Conservation (phyloP, 441 rosid species). For the Brassica balearica region DNA sequence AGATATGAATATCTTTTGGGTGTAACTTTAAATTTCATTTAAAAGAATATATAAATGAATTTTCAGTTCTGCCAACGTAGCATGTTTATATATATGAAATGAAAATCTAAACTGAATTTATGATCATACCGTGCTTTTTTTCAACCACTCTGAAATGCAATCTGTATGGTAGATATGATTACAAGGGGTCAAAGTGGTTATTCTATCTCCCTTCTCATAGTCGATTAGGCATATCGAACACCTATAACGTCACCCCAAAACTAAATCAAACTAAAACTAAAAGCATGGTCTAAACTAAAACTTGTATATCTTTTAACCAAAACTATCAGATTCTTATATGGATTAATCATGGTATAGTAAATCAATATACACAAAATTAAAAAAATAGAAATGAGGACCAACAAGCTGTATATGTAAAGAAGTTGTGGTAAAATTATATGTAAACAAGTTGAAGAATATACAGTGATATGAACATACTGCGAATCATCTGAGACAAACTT, state of each 20-base stretch:
- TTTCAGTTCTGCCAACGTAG: slow-evolving; percentile 7
- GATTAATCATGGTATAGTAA: neutral
- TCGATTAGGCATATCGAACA: slow-evolving; percentile 39
- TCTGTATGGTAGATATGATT: slow-evolving; percentile 32
- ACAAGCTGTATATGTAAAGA: neutral
- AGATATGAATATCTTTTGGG: neutral
- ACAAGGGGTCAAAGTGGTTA: slow-evolving; percentile 26
- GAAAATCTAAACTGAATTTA: neutral
- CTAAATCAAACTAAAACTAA: neutral
- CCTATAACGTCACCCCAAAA: slow-evolving; percentile 1
- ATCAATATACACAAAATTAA: neutral
- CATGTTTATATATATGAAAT: neutral
- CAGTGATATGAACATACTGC: neutral
- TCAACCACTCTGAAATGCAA: slow-evolving; percentile 24
- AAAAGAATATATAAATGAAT: neutral
- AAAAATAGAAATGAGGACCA: neutral
- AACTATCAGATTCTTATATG: neutral
- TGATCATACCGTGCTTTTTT: slow-evolving; percentile 13
- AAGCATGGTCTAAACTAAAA: slow-evolving; percentile 1
- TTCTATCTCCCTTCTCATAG: slow-evolving; percentile 26
- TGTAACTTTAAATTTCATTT: neutral
- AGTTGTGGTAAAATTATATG: neutral
- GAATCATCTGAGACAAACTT: neutral
- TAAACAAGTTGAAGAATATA: neutral
- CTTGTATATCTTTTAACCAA: neutral